Conservation (phyloP, 371 early-diverging fungal genomes). For the Apophysomyces sp. region DNA sequence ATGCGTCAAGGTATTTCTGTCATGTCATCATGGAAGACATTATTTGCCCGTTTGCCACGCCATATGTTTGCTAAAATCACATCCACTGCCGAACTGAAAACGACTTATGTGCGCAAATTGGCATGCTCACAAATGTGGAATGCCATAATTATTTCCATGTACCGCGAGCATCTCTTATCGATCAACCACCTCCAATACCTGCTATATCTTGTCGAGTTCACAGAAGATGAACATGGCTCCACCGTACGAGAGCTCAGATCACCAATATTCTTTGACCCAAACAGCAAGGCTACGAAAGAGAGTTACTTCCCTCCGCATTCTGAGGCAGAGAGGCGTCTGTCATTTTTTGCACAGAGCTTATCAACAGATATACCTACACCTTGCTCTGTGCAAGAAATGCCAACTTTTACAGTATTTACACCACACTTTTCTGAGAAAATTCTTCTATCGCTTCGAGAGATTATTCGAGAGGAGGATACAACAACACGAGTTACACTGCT, state of each 20-base stretch:
- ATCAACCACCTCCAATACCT: slow-evolving; percentile 73
- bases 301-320: slow-evolving; percentile 74
- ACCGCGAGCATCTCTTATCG: slow-evolving; percentile 81
- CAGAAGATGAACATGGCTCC: slow-evolving; percentile 19
- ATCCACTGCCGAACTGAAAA: slow-evolving; percentile 64
- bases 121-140: slow-evolving; percentile 90
- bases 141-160: slow-evolving; percentile 85
- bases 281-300: slow-evolving; percentile 51
- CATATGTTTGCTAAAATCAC: slow-evolving; percentile 77
- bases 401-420: slow-evolving; percentile 87
- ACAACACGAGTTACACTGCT: slow-evolving; percentile 81
- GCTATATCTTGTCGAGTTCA: slow-evolving; percentile 70
- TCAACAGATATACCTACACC: slow-evolving; percentile 81
- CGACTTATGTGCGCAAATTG: slow-evolving; percentile 68
- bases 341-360: slow-evolving; percentile 88
- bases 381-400: slow-evolving; percentile 79
- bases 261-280: slow-evolving; percentile 80
- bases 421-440: slow-evolving; percentile 93
- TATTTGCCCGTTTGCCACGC: slow-evolving; percentile 77
- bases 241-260: slow-evolving; percentile 56
- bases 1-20: slow-evolving; percentile 82
- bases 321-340: slow-evolving; percentile 83
- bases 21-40: slow-evolving; percentile 83
- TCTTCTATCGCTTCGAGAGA: slow-evolving; percentile 78
- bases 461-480: slow-evolving; percentile 84